Conservation (phyloP, 495 filamentous ascomycete species). For the Cercophora newfieldiana region DNA sequence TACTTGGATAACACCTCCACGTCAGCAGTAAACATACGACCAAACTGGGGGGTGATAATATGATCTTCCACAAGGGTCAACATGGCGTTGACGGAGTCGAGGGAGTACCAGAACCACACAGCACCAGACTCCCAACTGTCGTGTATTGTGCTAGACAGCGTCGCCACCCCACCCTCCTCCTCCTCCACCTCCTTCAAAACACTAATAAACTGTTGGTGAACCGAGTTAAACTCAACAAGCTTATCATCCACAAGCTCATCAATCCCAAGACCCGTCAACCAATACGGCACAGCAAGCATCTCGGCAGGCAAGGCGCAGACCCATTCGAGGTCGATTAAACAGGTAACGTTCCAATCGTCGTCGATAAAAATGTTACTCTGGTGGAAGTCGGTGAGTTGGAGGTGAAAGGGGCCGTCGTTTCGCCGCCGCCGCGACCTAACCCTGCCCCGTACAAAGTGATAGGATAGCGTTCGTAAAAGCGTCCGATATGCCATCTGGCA, state of each 20-base stretch:
- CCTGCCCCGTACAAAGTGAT: conserved; percentile 24
- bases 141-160: conserved; percentile 18
- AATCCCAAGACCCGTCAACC: conserved; percentile 31
- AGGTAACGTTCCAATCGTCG: conserved; percentile 31
- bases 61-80: conserved; percentile 26
- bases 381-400: conserved; percentile 29
- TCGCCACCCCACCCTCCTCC: not conserved
- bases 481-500: conserved; percentile 31
- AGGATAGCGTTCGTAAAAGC: conserved; percentile 30
- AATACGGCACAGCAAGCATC: conserved; percentile 32
- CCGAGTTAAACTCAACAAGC: conserved; percentile 15
- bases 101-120: conserved; percentile 30
- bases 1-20: conserved; percentile 23
- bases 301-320: conserved; percentile 33
- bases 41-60: conserved; percentile 28
- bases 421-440: not conserved
- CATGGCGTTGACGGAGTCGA: conserved; percentile 29
- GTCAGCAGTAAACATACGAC: conserved; percentile 13
- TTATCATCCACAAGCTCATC: conserved; percentile 21
- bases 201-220: conserved; percentile 21
- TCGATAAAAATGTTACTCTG: conserved; percentile 42
- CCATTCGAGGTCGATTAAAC: conserved; percentile 33
- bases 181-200: conserved; percentile 23
- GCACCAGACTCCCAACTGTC: conserved; percentile 23
- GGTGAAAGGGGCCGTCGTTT: conserved; percentile 29